Conservation (phyloP, 2,329 filamentous ascomycete species). For the Xylaria sp. region DNA sequence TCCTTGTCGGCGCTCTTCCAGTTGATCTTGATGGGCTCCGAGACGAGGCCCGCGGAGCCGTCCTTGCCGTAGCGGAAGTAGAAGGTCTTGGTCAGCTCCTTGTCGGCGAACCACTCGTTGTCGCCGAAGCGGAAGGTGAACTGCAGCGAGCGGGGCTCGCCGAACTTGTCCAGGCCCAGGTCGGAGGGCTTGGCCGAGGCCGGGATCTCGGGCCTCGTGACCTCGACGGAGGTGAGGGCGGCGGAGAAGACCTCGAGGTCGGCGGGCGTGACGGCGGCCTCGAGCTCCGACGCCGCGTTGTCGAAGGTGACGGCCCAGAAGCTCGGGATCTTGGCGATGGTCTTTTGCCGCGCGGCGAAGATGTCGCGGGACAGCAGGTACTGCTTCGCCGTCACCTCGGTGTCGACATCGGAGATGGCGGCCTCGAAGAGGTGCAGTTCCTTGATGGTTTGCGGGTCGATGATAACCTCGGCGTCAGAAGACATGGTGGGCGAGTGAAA, state of each 20-base stretch:
- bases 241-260: constrained; percentile 65
- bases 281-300: constrained; percentile 61
- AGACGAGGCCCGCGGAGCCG: constrained; percentile 66
- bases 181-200: constrained; percentile 40
- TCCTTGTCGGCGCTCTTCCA: constrained; percentile 68
- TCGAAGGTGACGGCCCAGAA: constrained; percentile 75
- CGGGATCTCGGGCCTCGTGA: constrained; percentile 52
- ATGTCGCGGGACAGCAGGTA: constrained; percentile 41
- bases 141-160: constrained; percentile 67
- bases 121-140: constrained; percentile 60
- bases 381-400: constrained; percentile 42
- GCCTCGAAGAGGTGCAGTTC: constrained; percentile 43
- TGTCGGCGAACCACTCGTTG: constrained; percentile 67
- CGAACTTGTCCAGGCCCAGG: constrained; percentile 44
- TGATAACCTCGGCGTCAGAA: constrained; percentile 36
- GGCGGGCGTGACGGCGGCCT: constrained; percentile 64
- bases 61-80: constrained; percentile 65
- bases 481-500: constrained; percentile 39
- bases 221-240: constrained; percentile 59
- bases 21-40: constrained; percentile 69
- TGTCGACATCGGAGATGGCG: constrained; percentile 41
- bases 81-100: constrained; percentile 69
- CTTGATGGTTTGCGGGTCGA: constrained; percentile 42
- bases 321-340: constrained; percentile 63
- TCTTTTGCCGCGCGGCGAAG: constrained; percentile 63